Base-by-base conservation (phyloP, 1,139 yeast species). In the Pichia sp. region DNA sequence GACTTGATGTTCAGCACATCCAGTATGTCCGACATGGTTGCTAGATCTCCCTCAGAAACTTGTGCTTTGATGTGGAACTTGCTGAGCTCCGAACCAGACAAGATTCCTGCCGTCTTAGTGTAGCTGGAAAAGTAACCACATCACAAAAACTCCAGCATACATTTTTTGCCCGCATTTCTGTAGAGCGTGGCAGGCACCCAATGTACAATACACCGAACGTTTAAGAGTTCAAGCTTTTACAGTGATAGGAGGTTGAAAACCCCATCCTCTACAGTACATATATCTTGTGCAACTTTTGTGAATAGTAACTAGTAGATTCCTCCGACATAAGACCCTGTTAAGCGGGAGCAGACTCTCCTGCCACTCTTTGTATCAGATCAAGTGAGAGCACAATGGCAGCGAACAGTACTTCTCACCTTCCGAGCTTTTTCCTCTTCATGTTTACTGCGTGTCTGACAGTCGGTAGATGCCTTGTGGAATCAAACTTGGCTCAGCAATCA, bases 1-100 rank as follows among this genome's bases (percentile, higher is more conserved):
- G 69, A 81, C 63, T 68, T 78, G 62, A 87, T 78, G 66, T 87
- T 84, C 61, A 87, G 74, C 57, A 88, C 93, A 66, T 88, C 96
- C 55, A 88, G 75, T 10, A 88, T 80, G 73, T 87, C 96, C 0
- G 81, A 75, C 2, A 53, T 53, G 9, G 25, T 34, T 25, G 34
- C 13, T 8, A 25, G 12, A 7, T 12, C 3, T 5, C 16, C 7
- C 13, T 16, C 13, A 16, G 16, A 3, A 7, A 13, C 16, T 6
- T 10, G 36, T 31, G 16, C 16, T 3, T 31, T 31, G 28, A 23
- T 21, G 25, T 43, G 22, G 23, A 19, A 16, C 26, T 16, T 13
- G 21, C n/a, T 13, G 13, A 12, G 36, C 16, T 12, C 16, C 10
- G 13, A 13, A 12, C 28, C 28, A n/a, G 4, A 26, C 30, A 2